Conservation (phyloP, 305 asterid species). For the Solanum hybrid region DNA sequence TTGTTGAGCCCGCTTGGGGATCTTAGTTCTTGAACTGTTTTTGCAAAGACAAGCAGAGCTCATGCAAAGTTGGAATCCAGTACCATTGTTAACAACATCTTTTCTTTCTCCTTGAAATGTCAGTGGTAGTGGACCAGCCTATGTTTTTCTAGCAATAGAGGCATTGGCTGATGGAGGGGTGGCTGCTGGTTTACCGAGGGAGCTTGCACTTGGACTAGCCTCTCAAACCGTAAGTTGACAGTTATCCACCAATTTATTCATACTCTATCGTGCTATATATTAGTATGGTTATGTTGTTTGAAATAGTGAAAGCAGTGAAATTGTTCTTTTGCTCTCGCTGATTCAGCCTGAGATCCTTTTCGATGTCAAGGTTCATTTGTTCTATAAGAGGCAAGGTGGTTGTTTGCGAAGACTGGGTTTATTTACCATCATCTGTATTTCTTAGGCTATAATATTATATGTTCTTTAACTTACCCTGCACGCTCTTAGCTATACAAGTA, state of each 20-base stretch:
- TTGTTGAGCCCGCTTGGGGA: neutral
- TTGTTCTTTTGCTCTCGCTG: neutral
- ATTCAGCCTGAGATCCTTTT: neutral
- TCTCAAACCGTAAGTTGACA: conserved; percentile 77
- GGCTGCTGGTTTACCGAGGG: conserved; percentile 97
- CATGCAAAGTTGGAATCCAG: neutral
- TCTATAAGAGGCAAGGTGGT: neutral
- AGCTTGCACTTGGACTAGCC: conserved; percentile 83
- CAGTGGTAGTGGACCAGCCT: conserved; percentile 98
- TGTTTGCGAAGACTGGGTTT: neutral
- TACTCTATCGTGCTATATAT: neutral
- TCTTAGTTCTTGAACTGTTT: neutral
- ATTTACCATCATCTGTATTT: neutral
- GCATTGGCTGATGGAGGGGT: conserved; percentile 99
- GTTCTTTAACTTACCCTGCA: neutral
- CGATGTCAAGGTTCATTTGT: neutral
- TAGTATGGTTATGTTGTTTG: neutral
- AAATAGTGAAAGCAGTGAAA: neutral
- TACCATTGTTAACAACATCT: neutral
- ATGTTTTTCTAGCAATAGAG: conserved; percentile 77
- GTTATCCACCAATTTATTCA: neutral
- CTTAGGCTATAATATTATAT: neutral
- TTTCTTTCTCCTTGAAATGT: conserved; percentile 4
- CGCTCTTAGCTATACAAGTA: neutral
- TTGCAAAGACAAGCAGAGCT: neutral